A percentile compares a stretch with the other conserved stretches of the same genome.
phyloP scores from a whole-genome alignment of 805 yeast species.

The Metschnikowia drakensbergensis region DNA sequence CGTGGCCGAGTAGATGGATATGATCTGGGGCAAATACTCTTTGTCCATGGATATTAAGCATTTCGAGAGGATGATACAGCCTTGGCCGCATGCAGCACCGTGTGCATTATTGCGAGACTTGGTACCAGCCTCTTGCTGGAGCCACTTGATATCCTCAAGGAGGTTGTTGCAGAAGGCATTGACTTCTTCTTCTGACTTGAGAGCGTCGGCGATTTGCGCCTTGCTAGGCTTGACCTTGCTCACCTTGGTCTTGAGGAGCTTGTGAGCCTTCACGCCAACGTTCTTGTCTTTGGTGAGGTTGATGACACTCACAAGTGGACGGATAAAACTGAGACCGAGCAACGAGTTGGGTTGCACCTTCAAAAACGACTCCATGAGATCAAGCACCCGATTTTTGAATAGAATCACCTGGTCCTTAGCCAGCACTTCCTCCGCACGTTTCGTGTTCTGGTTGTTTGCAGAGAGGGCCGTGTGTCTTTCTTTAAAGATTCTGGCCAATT shows the following conservation, averaged over 20 bases:
- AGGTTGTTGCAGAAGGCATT: constrained; percentile 19
- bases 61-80: constrained; percentile 64
- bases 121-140: constrained; percentile 44
- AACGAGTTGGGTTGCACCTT: constrained; percentile 41
- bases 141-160: constrained; percentile 29
- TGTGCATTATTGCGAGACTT: constrained; percentile 47
- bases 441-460: constrained; percentile 45
- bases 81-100: constrained; percentile 56
- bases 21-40: constrained; percentile 38
- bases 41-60: constrained; percentile 40
- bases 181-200: constrained; percentile 16
- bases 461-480: constrained; percentile 70
- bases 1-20: constrained; percentile 53
- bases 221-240: constrained; percentile 44
- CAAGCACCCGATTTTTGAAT: constrained; percentile 75
- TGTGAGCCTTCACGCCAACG: constrained; percentile 72
- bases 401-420: constrained; percentile 77
- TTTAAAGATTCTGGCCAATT: constrained; percentile 76
- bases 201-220: constrained; percentile 19
- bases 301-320: constrained; percentile 59
- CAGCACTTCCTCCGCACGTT: constrained; percentile 68
- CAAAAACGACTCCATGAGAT: constrained; percentile 63
- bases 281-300: constrained; percentile 64
- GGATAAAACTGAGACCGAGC: constrained; percentile 42
- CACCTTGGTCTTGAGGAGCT: constrained; percentile 57